Evolutionary conservation across 2,329 filamentous ascomycete species (phyloP).

Genomic region (Penicillium sp.): DNA sequence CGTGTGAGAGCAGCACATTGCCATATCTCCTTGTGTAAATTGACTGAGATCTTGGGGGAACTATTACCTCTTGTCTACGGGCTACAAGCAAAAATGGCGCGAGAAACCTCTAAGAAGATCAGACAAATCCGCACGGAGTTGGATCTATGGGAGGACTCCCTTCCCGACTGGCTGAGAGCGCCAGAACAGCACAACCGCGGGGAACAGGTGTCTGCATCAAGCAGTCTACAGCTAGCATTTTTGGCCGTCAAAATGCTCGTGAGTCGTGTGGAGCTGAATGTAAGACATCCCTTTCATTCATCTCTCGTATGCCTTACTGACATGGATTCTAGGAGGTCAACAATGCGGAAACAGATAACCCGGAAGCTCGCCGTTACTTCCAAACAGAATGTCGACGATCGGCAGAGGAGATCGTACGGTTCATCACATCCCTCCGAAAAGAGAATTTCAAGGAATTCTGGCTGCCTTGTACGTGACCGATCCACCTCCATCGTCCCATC

Average conservation of each 20-base stretch:
- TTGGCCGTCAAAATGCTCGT: conserved; percentile 50
- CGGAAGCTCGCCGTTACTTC: conserved; percentile 51
- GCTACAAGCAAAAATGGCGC: conserved; percentile 43
- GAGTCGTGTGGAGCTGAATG: conserved; percentile 48
- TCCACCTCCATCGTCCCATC: background rate
- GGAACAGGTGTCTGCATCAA: conserved; percentile 41
- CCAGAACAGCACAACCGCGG: conserved; percentile 31
- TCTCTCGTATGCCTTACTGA: conserved; percentile 4
- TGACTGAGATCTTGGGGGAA: conserved; percentile 50
- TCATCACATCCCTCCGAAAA: conserved; percentile 48
- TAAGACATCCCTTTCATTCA: conserved; percentile 23
- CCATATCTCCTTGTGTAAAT: conserved; percentile 54
- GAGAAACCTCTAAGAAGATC: conserved; percentile 47
- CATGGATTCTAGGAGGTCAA: conserved; percentile 41
- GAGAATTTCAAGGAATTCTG: conserved; percentile 55
- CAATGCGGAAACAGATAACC: conserved; percentile 43
- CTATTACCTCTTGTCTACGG: conserved; percentile 48
- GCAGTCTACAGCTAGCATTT: conserved; percentile 47
- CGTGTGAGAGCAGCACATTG: conserved; percentile 49
- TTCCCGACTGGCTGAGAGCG: conserved; percentile 44
- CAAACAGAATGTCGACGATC: conserved; percentile 47
- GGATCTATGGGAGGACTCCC: conserved; percentile 47
- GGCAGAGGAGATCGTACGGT: conserved; percentile 50
- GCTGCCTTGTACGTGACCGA: conserved; percentile 44
- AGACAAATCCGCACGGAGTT: conserved; percentile 47